Evolutionary conservation across 2,329 filamentous ascomycete genomes (phyloP).

Genomic region (Penicillium sp.): DNA sequence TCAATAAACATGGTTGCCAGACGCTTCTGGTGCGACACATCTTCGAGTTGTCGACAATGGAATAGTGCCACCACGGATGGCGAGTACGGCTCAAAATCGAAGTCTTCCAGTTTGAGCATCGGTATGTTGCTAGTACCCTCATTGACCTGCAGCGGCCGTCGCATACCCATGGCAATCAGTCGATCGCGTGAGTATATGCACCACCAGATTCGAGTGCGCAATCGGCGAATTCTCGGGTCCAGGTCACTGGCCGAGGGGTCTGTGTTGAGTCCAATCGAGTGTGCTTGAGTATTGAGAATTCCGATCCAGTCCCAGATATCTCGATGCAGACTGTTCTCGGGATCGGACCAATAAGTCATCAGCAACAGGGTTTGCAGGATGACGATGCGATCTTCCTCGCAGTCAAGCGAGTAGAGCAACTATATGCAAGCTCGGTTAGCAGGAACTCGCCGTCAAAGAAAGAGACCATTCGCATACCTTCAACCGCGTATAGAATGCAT

Average conservation of each 20-base stretch:
- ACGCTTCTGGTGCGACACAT: constrained; percentile 70
- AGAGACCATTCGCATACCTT: constrained; percentile 57
- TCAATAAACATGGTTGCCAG: constrained; percentile 83
- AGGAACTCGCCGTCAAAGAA: not conserved
- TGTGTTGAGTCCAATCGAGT: constrained; percentile 83
- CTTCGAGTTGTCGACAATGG: constrained; percentile 66
- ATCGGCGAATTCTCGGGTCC: constrained; percentile 64
- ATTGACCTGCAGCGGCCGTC: constrained; percentile 84
- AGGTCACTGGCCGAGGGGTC: constrained; percentile 66
- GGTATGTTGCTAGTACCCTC: constrained; percentile 90
- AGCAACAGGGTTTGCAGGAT: constrained; percentile 81
- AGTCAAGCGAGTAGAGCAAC: constrained; percentile 88
- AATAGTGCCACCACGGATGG: constrained; percentile 67
- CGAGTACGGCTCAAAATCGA: constrained; percentile 69
- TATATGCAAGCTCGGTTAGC: constrained; percentile 35
- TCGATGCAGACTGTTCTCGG: constrained; percentile 79
- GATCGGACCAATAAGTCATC: constrained; percentile 95
- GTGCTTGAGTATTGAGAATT: constrained; percentile 80
- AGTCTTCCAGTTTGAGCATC: constrained; percentile 77
- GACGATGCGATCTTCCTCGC: constrained; percentile 80
- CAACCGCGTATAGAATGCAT: constrained; percentile 79
- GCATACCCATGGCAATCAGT: constrained; percentile 84
- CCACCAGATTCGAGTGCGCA: constrained; percentile 94
- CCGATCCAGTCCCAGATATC: constrained; percentile 97
- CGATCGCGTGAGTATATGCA: constrained; percentile 90